phyloP scores from a whole-genome alignment of 192 early-diverging fungal genomes.

The Backusella morwellensis region DNA sequence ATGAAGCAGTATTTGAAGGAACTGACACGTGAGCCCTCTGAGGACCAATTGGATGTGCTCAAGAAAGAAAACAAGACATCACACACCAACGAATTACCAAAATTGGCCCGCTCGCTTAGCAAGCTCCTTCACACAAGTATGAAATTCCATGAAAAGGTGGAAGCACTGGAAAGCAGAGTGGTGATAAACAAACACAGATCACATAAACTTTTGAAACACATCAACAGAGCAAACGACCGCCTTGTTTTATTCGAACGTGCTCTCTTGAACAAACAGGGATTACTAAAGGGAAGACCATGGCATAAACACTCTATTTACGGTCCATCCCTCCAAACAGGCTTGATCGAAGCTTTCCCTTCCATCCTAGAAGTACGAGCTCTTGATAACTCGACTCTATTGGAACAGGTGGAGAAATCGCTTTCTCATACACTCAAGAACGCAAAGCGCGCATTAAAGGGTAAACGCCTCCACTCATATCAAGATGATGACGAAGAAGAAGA shows the following conservation, averaged over 20 bases:
- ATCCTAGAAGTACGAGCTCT: not conserved
- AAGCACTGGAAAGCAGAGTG: not conserved
- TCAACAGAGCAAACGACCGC: constrained; percentile 42
- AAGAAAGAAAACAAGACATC: constrained; percentile 1
- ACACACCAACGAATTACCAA: not conserved
- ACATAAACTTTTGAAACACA: constrained; percentile 12
- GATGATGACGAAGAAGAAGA: not conserved
- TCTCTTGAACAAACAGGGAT: constrained; percentile 52
- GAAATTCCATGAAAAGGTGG: not conserved
- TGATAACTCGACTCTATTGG: not conserved
- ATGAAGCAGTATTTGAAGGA: constrained; percentile 34
- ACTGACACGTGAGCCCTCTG: constrained; percentile 16
- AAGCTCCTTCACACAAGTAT: not conserved
- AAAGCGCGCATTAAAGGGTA: not conserved
- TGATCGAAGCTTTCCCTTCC: not conserved
- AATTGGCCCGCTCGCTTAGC: not conserved
- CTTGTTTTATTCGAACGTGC: constrained; percentile 46
- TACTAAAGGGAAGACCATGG: constrained; percentile 44
- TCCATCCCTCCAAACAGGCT: constrained; percentile 25
- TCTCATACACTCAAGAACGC: not conserved
- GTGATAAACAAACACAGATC: not conserved
- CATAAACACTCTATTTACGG: constrained; percentile 55
- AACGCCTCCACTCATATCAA: not conserved
- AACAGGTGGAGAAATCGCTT: not conserved
- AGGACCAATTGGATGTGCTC: not conserved